Evolutionary conservation across 2,329 filamentous ascomycete species (phyloP).

Genomic region (Hymenotorrendiella dingleyae): DNA sequence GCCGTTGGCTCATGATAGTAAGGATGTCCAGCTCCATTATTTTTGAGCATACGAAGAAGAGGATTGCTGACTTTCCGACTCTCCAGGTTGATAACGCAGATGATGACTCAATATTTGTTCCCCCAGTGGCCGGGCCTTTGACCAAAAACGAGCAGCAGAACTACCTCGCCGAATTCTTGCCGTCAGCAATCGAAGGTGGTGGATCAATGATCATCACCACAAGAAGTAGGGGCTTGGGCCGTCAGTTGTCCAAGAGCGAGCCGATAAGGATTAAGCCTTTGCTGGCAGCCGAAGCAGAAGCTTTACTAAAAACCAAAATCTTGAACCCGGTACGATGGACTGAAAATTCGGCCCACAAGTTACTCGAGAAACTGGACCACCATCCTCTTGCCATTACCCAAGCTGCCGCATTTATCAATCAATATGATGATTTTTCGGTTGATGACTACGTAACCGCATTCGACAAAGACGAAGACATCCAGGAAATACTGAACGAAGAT

Average conservation of each 20-base stretch:
- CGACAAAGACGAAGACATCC: not conserved
- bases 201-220: not conserved
- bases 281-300: not conserved
- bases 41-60: no score
- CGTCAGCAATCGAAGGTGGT: not conserved
- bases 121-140: not conserved
- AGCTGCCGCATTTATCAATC: not conserved
- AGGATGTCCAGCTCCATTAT: no score
- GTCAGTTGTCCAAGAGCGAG: not conserved
- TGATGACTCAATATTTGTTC: not conserved
- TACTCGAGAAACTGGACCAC: not conserved
- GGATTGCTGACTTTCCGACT: no score
- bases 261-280: not conserved
- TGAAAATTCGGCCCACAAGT: not conserved
- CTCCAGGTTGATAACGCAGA: not conserved
- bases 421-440: not conserved
- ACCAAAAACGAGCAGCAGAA: not conserved
- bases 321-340: not conserved
- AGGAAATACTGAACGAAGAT: not conserved
- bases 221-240: not conserved
- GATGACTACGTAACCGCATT: not conserved
- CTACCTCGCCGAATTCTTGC: not conserved
- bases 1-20: not conserved
- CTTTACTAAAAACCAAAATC: not conserved
- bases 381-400: not conserved